These are phyloP conservation scores for Fusarium pseudoanthophilum DNA, from an alignment of 2,329 filamentous ascomycete genomes.

Conservation along the genomic window DNA sequence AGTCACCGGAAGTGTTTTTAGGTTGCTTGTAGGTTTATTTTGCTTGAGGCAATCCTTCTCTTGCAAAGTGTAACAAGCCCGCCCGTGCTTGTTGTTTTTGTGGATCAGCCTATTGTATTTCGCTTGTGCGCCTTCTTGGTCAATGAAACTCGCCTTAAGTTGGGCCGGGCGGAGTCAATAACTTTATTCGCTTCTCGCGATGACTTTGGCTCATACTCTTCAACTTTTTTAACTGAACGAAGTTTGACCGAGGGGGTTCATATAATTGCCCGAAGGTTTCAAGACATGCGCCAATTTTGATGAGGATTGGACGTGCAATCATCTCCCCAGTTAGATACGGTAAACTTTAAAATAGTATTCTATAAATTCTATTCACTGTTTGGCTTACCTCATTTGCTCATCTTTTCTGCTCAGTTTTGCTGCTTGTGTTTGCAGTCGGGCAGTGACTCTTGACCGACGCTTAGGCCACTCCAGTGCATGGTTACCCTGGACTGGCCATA, in stretches of 20 bases:
- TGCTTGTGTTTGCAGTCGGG: not conserved
- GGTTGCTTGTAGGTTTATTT: not conserved
- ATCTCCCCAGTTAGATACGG: fast-evolving
- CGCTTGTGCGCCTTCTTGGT: not conserved
- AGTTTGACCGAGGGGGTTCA: fast-evolving
- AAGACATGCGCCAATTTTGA: not conserved
- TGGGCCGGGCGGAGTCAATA: fast-evolving
- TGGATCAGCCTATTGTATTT: not conserved
- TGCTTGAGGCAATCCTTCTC: not conserved
- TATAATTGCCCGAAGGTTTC: fast-evolving
- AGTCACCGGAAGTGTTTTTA: not conserved
- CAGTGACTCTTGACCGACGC: not conserved
- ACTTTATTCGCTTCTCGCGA: fast-evolving
- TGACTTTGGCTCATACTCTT: fast-evolving
- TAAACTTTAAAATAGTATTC: not conserved
- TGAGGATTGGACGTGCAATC: no score
- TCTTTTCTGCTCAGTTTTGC: not conserved
- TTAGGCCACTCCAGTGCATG: not conserved
- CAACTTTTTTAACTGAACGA: fast-evolving
- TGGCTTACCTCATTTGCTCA: not conserved
- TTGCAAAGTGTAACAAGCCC: not conserved
- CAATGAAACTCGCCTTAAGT: no score
- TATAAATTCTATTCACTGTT: fast-evolving
- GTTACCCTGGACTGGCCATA: not conserved
- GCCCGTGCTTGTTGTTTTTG: not conserved